Evolutionary conservation across 331 rosid species (phyloP), one percentile per base, ranked within the genome.

Genomic region (Cydonia oblonga): DNA sequence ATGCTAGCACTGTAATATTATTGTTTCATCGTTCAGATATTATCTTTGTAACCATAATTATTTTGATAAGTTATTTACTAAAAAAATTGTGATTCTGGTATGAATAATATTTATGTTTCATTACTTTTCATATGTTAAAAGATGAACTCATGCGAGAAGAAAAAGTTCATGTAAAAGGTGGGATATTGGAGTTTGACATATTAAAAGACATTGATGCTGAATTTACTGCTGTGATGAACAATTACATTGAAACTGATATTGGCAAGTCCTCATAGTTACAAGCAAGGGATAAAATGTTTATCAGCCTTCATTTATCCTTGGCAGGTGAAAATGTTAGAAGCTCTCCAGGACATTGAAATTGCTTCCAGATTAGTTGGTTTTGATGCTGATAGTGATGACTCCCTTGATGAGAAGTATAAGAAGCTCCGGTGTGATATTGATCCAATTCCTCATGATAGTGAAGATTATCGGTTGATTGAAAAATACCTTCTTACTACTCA

Each of bases 271-370:
- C 26, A 58, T 38, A 2, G 42, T 58, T 38, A 25, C 19, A 38
- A 38, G 76, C 58, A 42, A 38, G 42, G 42, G 42, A 11, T 42
- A 12, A 60, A 42, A 26, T 64, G 68, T 42, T 38, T 38, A 10
- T 38, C 42, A 38, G 46, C 60, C 13, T 46, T 25, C 38, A 49
- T 76, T 16, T 57, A 78, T 64, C 60, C 42, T 71, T 71, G 70
- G 38, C 69, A 93, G 98, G 92, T 93, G 86, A 93, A 93, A 93
- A 93, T 93, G 97, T 85, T 93, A 75, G 98, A 93, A 80, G 96
- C 98, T 75, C 98, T 93, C 76, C 96, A 91, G 84, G 96, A 93
- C 78, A 93, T 93, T 74, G 98, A 93, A 81, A 91, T 93, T 74
- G 98, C 98, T 76, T 93, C 98, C 69, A 85, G 92, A 81, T 85